Base-by-base conservation (phyloP, 1,139 yeast species). In the Petasospora rhodanensis region DNA sequence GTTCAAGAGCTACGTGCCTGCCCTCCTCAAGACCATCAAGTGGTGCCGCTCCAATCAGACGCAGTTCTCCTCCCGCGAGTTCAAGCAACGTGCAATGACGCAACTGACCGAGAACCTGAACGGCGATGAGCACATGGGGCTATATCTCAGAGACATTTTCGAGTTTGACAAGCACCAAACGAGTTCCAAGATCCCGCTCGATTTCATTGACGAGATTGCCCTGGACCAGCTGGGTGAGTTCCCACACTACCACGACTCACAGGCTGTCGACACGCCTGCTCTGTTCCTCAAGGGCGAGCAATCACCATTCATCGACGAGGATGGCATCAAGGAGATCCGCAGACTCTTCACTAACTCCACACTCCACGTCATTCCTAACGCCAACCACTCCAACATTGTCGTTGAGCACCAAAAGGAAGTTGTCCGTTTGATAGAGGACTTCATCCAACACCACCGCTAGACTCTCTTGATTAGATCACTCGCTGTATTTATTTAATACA, bases 221-320 rank as follows among this genome's bases (percentile, higher is more conserved):
- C 21, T 42, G 5, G 15, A 24, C 11, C 35, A 29, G 17, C 15
- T 68, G 43, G 67, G 66, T 1, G 54, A 55, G 5, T 68, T 72
- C 68, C 73, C 74, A 5, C 4, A 43, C 49, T 7, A 32, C 30
- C 10, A 46, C 45, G 8, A 24, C 24, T 66, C 66, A n/a, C n/a
- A n/a, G n/a, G n/a, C n/a, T n/a, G n/a, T n/a, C n/a, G n/a, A n/a
- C n/a, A n/a, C n/a, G n/a, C 8, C 61, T 2, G 24, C 43, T 2
- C 43, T 64, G 32, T 60, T 68, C 11, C 47, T 69, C 46, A 56
- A 58, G 29, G 73, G 66, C 5, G 45, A 43, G 3, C 37, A 55
- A 9, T 62, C 70, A 3, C 45, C 52, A 1, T 68, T 68, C 35
- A 58, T 69, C 7, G 42, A 42, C 20, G 50, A 54, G 2, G 33